phyloP scores from a whole-genome alignment of 2,329 filamentous ascomycete species.

The Huntiella savannae region DNA sequence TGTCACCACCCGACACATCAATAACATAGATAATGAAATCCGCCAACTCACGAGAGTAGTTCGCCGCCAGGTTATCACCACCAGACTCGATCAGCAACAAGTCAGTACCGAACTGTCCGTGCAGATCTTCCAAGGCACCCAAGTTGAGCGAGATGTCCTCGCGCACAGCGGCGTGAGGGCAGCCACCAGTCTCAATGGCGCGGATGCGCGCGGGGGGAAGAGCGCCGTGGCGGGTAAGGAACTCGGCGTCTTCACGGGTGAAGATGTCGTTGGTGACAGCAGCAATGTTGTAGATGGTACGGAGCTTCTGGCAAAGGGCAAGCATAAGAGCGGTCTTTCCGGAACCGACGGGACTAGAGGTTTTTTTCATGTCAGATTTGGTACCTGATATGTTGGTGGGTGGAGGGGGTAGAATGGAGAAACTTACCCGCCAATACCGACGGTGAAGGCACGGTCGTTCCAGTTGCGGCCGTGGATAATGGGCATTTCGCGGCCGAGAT shows the following conservation, averaged over 20 bases:
- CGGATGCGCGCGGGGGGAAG: slow-evolving; percentile 69
- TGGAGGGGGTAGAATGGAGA: background rate
- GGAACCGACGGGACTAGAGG: slow-evolving; percentile 70
- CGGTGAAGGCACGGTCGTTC: slow-evolving; percentile 76
- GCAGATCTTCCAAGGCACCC: slow-evolving; percentile 74
- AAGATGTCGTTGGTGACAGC: slow-evolving; percentile 99
- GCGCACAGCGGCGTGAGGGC: slow-evolving; percentile 88
- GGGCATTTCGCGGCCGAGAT: slow-evolving; percentile 77
- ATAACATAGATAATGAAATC: slow-evolving; percentile 99
- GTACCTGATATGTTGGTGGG: background rate
- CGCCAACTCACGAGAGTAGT: slow-evolving; percentile 85
- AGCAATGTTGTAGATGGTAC: slow-evolving; percentile 66
- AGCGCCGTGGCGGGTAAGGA: slow-evolving; percentile 72
- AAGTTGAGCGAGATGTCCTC: slow-evolving; percentile 94
- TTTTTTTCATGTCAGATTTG: slow-evolving; percentile 11
- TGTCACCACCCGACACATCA: slow-evolving; percentile 89
- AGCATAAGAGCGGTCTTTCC: slow-evolving; percentile 97
- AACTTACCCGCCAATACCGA: slow-evolving; percentile 89
- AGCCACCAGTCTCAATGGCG: slow-evolving; percentile 94
- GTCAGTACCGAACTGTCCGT: slow-evolving; percentile 59
- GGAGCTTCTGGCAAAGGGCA: slow-evolving; percentile 68
- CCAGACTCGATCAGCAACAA: slow-evolving; percentile 87
- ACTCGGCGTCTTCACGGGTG: slow-evolving; percentile 94
- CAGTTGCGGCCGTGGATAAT: slow-evolving; percentile 77
- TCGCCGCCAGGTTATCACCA: slow-evolving; percentile 90